Conservation (phyloP, 2,329 filamentous ascomycete genomes). For the Fusarium euwallaceae region DNA sequence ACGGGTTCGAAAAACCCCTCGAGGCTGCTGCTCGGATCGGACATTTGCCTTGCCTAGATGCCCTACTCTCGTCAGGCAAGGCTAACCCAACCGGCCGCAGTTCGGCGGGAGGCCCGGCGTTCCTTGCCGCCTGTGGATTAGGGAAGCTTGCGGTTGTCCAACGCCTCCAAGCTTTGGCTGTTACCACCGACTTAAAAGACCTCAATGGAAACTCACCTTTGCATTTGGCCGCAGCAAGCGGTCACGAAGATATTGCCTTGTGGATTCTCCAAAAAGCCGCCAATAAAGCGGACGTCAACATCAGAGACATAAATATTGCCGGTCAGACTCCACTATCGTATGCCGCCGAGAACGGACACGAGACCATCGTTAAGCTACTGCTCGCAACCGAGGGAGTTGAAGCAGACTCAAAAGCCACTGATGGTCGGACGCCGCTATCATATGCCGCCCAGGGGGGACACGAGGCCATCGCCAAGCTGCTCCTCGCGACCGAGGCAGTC, state of each 20-base stretch:
- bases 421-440: background rate
- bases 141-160: too few relatives aligned
- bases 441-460: background rate
- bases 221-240: too few relatives aligned
- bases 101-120: too few relatives aligned
- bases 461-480: background rate
- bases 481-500: too few relatives aligned
- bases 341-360: background rate
- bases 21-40: background rate
- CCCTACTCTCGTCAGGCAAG: background rate
- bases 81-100: background rate
- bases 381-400: background rate
- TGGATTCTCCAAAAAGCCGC: too few relatives aligned
- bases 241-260: too few relatives aligned
- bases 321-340: background rate
- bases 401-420: background rate
- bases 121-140: too few relatives aligned
- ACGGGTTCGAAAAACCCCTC: background rate
- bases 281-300: too few relatives aligned
- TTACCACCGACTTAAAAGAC: too few relatives aligned
- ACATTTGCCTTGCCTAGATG: background rate
- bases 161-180: too few relatives aligned
- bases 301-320: too few relatives aligned
- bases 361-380: background rate
- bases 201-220: too few relatives aligned